These are phyloP conservation scores for Leptosphaerulina australis DNA, from an alignment of 2,329 filamentous ascomycete species.

Conservation along the genomic window DNA sequence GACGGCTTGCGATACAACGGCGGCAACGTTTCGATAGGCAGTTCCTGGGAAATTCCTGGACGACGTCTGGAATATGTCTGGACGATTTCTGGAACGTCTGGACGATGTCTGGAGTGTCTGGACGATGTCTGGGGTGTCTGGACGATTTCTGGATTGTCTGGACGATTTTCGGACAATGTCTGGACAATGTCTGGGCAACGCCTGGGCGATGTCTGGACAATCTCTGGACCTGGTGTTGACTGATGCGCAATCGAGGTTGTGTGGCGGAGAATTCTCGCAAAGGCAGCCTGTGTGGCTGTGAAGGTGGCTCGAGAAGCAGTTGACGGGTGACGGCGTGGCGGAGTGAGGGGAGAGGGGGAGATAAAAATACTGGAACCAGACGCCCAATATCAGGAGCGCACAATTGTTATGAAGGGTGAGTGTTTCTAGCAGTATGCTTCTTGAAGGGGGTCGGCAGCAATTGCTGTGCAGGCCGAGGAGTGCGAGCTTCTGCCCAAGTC, in stretches of 20 bases:
- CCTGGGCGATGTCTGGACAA: too few relatives aligned
- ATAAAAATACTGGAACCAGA: not conserved
- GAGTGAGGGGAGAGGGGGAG: not conserved
- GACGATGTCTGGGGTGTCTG: too few relatives aligned
- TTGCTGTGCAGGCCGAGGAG: slow-evolving; percentile 13
- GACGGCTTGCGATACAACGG: not conserved
- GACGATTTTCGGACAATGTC: too few relatives aligned
- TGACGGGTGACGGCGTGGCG: not conserved
- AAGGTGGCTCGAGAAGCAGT: not conserved
- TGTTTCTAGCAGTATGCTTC: not conserved
- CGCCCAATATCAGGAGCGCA: not conserved
- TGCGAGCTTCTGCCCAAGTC: slow-evolving; percentile 12
- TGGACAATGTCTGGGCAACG: too few relatives aligned
- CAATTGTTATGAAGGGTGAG: slow-evolving; percentile 4
- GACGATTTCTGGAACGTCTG: too few relatives aligned
- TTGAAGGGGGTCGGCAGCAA: slow-evolving; percentile 12
- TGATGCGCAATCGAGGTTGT: slow-evolving; percentile 3
- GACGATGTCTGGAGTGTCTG: too few relatives aligned
- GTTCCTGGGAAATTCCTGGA: not conserved
- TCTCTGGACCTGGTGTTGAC: not conserved
- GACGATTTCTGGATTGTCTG: too few relatives aligned
- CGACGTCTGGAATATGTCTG: too few relatives aligned
- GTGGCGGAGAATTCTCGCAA: not conserved
- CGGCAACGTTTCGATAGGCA: not conserved
- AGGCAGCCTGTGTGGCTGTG: not conserved